Conservation (phyloP, 306 rosid genomes). For the Sesbania bispinosa region DNA sequence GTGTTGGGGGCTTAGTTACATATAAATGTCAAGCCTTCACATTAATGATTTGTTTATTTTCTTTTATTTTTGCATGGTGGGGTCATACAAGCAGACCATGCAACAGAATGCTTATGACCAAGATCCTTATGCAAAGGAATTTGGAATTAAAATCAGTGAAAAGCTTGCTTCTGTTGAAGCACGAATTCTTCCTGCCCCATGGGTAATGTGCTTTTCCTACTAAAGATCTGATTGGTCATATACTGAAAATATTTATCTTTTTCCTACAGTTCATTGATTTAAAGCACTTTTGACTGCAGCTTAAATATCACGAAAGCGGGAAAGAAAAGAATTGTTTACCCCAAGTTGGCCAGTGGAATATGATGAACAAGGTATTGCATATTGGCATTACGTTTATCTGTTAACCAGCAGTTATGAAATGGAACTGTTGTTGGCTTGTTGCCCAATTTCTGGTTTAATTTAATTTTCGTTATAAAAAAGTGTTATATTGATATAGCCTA, state of each 20-base stretch:
- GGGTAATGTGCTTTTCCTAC: constrained; percentile 53
- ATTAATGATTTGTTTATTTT: not conserved
- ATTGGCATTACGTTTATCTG: not conserved
- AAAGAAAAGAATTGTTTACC: constrained; percentile 93
- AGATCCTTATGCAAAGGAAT: constrained; percentile 93
- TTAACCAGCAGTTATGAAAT: not conserved
- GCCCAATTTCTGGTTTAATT: not conserved
- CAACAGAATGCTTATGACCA: constrained; percentile 74
- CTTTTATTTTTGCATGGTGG: not conserved
- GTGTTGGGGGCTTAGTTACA: not conserved
- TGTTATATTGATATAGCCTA: too few relatives aligned
- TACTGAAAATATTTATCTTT: not conserved
- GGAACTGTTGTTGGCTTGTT: too few relatives aligned
- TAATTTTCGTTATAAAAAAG: not conserved
- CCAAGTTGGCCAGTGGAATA: constrained; percentile 98
- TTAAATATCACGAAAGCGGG: constrained; percentile 87
- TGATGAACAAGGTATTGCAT: constrained; percentile 86
- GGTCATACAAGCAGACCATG: constrained; percentile 45
- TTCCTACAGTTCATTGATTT: constrained; percentile 4
- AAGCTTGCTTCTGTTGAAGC: constrained; percentile 90
- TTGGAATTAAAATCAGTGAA: constrained; percentile 84
- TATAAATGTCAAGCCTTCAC: constrained; percentile 2
- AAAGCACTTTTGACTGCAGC: constrained; percentile 45
- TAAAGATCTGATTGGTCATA: not conserved
- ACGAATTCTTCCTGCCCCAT: constrained; percentile 92